Evolutionary conservation across 148 eudicot species (phyloP), one percentile per base, ranked within the genome.

Genomic region (Nyssa sinensis): DNA sequence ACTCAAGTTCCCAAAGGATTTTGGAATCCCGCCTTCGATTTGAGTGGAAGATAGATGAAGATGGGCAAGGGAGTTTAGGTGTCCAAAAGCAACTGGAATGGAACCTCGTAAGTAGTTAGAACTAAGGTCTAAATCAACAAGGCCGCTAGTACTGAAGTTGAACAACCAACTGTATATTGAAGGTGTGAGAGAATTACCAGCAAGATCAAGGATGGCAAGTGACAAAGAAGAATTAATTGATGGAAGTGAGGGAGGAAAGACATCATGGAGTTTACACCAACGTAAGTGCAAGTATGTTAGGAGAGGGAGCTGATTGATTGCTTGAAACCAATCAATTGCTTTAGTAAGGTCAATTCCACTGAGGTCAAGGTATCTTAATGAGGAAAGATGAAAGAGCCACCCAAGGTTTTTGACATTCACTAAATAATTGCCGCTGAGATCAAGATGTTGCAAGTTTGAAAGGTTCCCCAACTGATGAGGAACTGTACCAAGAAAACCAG

Each of bases 161-260:
- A 75, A 75, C 62, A 82, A 62, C 82, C 85, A 78, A 5, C 24
- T 44, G 59, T 72, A 72, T 51, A 78, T 63, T 2, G 72, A 66
- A 7, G 37, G 57, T 12, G 58, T 53, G 39, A 76, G 47, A n/a
- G n/a, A 2, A 64, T 82, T 82, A 0, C 4, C 16, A 3, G 27
- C 3, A 14, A 81, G 72, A 64, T 51, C 47, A 21, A 81, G 69
- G 25, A 58, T 21, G 39, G 17, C 6, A 37, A 78, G 70, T 67
- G 51, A 32, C 30, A 12, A 23, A n/a, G 81, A 70, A 30, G 62
- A 62, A 72, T 78, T 79, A 13, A 25, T 23, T 16, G 24, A 51
- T 14, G 70, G 27, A 51, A 58, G 44, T 13, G 66, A 34, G 14
- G 74, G 24, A 23, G 82, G 25, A 30, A 23, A 1, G 25, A 2